Evolutionary conservation across 2,329 filamentous ascomycete genomes (phyloP).

Genomic region (Emmonsia crescens): DNA sequence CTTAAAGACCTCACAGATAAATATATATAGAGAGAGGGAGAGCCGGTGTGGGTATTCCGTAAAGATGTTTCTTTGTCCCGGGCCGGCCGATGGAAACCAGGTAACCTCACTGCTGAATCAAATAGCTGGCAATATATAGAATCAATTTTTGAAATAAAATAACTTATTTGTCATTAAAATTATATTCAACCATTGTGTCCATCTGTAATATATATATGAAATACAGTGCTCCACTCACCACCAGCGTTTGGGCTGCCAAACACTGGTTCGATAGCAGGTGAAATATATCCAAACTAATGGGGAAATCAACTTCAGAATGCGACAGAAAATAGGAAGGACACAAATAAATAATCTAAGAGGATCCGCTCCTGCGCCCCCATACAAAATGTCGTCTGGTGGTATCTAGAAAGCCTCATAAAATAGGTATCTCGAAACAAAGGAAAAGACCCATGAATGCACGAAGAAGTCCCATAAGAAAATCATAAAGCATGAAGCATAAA

Average conservation of each 20-base stretch:
- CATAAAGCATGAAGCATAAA: not conserved
- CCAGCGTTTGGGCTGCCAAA: not conserved
- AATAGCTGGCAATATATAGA: not conserved
- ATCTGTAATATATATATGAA: not conserved
- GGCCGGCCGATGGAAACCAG: not conserved
- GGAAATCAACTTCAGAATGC: conserved; percentile 7
- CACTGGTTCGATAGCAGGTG: not conserved
- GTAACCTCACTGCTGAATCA: not conserved
- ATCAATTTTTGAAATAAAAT: not conserved
- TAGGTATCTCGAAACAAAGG: conserved; percentile 1
- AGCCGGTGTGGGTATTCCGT: too few species aligned
- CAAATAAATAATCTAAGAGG: not conserved
- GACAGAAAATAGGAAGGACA: not conserved
- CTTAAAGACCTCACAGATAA: not conserved
- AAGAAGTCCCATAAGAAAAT: not conserved
- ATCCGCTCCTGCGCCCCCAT: not conserved
- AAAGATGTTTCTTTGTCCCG: not conserved
- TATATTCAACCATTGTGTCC: not conserved
- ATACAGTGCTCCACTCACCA: not conserved
- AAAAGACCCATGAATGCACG: not conserved
- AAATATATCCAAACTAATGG: not conserved
- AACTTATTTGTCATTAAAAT: not conserved
- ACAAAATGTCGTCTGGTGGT: not conserved
- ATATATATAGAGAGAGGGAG: not conserved
- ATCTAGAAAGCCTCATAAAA: not conserved